Evolutionary conservation across 2,329 filamentous ascomycete species (phyloP).

Genomic region (Pseudogymnoascus sp.): DNA sequence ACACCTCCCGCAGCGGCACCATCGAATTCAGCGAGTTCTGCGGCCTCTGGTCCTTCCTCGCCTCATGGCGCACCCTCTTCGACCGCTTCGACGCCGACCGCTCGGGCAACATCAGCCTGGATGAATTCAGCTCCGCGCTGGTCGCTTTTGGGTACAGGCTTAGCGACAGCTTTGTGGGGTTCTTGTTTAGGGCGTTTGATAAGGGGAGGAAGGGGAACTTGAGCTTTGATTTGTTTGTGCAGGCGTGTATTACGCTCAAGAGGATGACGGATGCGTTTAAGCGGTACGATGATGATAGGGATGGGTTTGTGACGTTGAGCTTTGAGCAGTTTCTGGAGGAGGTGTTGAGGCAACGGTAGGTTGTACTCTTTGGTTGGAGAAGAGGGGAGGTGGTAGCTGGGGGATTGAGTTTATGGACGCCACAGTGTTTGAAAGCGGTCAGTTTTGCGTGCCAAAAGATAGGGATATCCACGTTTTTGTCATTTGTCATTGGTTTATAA

Average conservation of each 20-base stretch:
- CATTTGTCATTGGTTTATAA: neutral
- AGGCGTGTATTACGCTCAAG: conserved; percentile 93
- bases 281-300: conserved; percentile 93
- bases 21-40: conserved; percentile 97
- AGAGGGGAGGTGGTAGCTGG: neutral
- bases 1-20: conserved; percentile 77
- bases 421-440: neutral
- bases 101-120: conserved; percentile 75
- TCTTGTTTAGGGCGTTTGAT: conserved; percentile 85
- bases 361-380: neutral
- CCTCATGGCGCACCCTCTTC: conserved; percentile 88
- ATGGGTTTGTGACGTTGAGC: conserved; percentile 80
- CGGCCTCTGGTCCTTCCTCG: conserved; percentile 90
- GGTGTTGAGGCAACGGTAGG: conserved; percentile 51
- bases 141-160: conserved; percentile 90
- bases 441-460: neutral
- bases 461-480: conserved; percentile 1
- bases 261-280: conserved; percentile 99
- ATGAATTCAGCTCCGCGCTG: conserved; percentile 84
- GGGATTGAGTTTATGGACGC: neutral
- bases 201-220: conserved; percentile 62
- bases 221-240: conserved; percentile 94
- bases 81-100: conserved; percentile 88
- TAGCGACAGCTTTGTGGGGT: conserved; percentile 70
- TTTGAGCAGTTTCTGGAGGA: conserved; percentile 75